Conservation (phyloP, 495 filamentous ascomycete genomes). For the Aspergillus leporis region DNA sequence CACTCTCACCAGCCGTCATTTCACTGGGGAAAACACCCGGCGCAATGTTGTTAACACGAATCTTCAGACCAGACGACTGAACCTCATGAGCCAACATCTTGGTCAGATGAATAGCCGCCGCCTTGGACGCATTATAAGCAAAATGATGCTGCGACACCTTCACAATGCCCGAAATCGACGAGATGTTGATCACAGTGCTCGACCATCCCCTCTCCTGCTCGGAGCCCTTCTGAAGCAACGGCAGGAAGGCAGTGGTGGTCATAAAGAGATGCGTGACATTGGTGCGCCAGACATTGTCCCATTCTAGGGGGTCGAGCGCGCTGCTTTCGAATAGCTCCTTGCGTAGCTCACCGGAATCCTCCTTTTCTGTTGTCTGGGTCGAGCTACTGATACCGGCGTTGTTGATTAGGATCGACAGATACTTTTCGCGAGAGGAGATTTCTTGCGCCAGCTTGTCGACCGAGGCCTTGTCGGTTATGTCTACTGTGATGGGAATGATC, state of each 20-base stretch:
- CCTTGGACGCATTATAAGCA: slow-evolving; percentile 54
- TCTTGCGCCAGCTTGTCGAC: slow-evolving; percentile 46
- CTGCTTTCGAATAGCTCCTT: slow-evolving; percentile 57
- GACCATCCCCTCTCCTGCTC: slow-evolving; percentile 51
- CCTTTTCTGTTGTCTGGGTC: slow-evolving; percentile 34
- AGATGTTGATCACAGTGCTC: slow-evolving; percentile 60
- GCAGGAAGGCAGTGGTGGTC: slow-evolving; percentile 44
- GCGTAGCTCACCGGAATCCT: slow-evolving; percentile 49
- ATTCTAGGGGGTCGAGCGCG: slow-evolving; percentile 39
- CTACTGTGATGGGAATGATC: slow-evolving; percentile 56
- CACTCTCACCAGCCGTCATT: slow-evolving; percentile 55
- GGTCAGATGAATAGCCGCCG: slow-evolving; percentile 52
- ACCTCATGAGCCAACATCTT: slow-evolving; percentile 56
- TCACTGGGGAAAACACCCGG: slow-evolving; percentile 56
- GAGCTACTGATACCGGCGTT: slow-evolving; percentile 51
- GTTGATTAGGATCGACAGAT: slow-evolving; percentile 56
- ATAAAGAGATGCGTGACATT: slow-evolving; percentile 52
- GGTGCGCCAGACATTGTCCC: slow-evolving; percentile 47
- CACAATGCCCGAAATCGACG: slow-evolving; percentile 53
- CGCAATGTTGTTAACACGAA: slow-evolving; percentile 56
- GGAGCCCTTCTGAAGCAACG: slow-evolving; percentile 43
- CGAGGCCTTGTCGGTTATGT: slow-evolving; percentile 50
- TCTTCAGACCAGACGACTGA: slow-evolving; percentile 37
- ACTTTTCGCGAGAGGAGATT: slow-evolving; percentile 43
- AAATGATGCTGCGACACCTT: slow-evolving; percentile 54